These are phyloP conservation scores for Ploettnerulaceae sp. DNA, from an alignment of 2,329 filamentous ascomycete species.

Conservation along the genomic window DNA sequence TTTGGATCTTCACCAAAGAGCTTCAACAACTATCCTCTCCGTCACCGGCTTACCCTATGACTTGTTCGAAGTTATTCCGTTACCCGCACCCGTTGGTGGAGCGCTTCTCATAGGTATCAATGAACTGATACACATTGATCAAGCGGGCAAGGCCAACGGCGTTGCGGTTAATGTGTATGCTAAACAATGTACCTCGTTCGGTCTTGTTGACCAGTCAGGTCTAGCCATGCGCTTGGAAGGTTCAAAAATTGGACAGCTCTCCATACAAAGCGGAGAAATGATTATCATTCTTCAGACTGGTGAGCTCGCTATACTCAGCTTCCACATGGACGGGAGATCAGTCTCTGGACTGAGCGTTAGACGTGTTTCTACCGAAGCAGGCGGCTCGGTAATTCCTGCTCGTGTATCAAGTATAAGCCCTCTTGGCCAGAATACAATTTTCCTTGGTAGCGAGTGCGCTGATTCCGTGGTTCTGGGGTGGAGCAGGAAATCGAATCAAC, in stretches of 20 bases:
- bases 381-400: conserved; percentile 57
- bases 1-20: conserved; percentile 85
- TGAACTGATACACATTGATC: conserved; percentile 90
- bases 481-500: conserved; percentile 59
- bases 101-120: conserved; percentile 83
- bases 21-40: conserved; percentile 87
- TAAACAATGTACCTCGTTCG: conserved; percentile 75
- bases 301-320: conserved; percentile 67
- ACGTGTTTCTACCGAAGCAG: conserved; percentile 55
- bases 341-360: conserved; percentile 81
- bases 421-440: conserved; percentile 65
- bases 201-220: conserved; percentile 79
- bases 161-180: conserved; percentile 91
- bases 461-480: conserved; percentile 81
- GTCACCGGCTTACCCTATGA: conserved; percentile 83
- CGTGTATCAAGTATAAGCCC: conserved; percentile 65
- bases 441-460: conserved; percentile 78
- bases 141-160: conserved; percentile 88
- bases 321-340: conserved; percentile 83
- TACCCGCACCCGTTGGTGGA: conserved; percentile 83
- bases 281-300: conserved; percentile 78
- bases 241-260: conserved; percentile 71
- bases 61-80: conserved; percentile 72
- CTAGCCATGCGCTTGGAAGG: conserved; percentile 76
- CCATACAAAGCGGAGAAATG: conserved; percentile 73